Percentiles rank a stretch among this genome's conserved stretches.
Evolutionary conservation across 305 asterid species (phyloP).

Genomic region (Andrographis paniculata): DNA sequence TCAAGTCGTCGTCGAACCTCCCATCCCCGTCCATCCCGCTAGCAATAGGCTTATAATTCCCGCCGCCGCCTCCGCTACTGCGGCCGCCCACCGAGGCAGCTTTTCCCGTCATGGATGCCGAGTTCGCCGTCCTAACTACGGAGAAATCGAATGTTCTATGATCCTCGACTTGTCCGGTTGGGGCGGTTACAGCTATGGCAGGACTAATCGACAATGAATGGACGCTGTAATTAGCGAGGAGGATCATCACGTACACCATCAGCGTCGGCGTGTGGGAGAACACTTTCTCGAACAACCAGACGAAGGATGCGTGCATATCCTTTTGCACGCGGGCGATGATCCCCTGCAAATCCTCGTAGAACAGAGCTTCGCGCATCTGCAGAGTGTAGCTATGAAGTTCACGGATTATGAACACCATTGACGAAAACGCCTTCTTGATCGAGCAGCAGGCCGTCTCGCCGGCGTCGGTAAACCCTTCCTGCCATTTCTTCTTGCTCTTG

Average conservation of each 20-base stretch:
- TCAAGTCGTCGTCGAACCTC: conserved; percentile 37
- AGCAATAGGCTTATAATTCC: conserved; percentile 36
- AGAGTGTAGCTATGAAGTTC: conserved; percentile 76
- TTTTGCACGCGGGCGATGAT: conserved; percentile 65
- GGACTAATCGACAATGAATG: conserved; percentile 54
- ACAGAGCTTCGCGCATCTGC: conserved; percentile 66
- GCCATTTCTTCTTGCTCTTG: conserved; percentile 73
- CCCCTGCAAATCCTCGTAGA: conserved; percentile 73
- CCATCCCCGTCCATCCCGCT: conserved; percentile 89
- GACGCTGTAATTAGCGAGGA: conserved; percentile 84
- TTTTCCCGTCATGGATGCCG: conserved; percentile 50
- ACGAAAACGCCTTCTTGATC: conserved; percentile 78
- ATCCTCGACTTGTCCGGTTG: conserved; percentile 29
- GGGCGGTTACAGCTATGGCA: conserved; percentile 43
- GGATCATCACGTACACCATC: conserved; percentile 91
- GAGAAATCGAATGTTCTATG: conserved; percentile 43
- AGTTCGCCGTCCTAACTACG: conserved; percentile 30
- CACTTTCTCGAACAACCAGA: conserved; percentile 94
- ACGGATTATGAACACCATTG: conserved; percentile 88
- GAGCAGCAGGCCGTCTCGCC: conserved; percentile 75
- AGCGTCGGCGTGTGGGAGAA: conserved; percentile 87
- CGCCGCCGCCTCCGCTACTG: conserved; percentile 71
- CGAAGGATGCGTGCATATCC: conserved; percentile 87
- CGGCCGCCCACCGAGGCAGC: conserved; percentile 49
- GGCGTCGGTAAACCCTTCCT: conserved; percentile 45